A percentile compares a stretch with the other conserved stretches of the same genome.
phyloP scores from a whole-genome alignment of 2,329 filamentous ascomycete species.

The Pseudogymnoascus sp. region DNA sequence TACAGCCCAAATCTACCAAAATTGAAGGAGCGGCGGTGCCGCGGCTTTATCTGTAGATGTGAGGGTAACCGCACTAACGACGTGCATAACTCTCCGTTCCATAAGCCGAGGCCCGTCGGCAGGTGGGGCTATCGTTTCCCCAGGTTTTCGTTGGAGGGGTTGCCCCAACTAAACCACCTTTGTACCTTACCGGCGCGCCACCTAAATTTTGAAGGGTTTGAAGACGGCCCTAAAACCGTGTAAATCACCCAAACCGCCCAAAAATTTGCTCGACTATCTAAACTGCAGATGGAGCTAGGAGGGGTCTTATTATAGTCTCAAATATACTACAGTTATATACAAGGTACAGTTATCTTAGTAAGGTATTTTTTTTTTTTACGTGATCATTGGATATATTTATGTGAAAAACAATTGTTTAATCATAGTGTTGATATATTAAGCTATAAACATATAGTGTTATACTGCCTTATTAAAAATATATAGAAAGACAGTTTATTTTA shows the following conservation, averaged over 20 bases:
- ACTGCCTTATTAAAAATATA: too few relatives aligned
- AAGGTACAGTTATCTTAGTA: too few relatives aligned
- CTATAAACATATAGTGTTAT: too few relatives aligned
- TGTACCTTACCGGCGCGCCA: not conserved
- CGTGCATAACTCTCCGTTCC: not conserved
- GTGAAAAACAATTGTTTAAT: too few relatives aligned
- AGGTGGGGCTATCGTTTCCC: not conserved
- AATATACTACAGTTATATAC: too few relatives aligned
- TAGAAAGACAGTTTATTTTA: too few relatives aligned
- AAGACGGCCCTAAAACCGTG: not conserved
- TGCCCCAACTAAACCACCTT: not conserved
- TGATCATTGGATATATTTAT: too few relatives aligned
- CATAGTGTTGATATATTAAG: too few relatives aligned
- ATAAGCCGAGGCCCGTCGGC: conserved; percentile 1
- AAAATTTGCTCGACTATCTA: not conserved
- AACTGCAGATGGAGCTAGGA: too few relatives aligned
- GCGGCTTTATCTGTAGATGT: conserved; percentile 2
- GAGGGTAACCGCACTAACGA: conserved; percentile 4
- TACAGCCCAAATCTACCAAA: conserved; percentile 28
- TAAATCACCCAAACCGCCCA: not conserved
- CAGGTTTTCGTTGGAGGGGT: conserved; percentile 1
- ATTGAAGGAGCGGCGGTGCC: not conserved
- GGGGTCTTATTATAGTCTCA: too few relatives aligned
- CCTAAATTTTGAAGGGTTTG: not conserved
- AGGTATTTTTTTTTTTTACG: too few relatives aligned